Conservation (phyloP, 2,329 filamentous ascomycete genomes). For the Colletotrichum orbiculare region DNA sequence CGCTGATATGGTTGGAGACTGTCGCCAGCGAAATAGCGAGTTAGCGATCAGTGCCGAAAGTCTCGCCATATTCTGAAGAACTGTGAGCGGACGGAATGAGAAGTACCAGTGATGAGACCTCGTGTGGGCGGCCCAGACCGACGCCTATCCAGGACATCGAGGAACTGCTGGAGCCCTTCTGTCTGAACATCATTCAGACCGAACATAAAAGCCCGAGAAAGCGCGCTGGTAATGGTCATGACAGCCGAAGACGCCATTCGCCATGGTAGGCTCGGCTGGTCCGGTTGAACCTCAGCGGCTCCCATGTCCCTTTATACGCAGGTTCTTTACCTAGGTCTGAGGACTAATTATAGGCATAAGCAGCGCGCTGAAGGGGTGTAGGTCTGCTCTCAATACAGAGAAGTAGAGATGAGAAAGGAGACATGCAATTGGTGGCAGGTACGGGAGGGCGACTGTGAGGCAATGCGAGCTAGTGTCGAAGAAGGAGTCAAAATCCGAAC, state of each 20-base stretch:
- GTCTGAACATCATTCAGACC: slow-evolving; percentile 80
- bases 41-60: slow-evolving; percentile 14
- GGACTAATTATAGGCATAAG: background rate
- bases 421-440: too few relatives aligned
- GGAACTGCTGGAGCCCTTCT: slow-evolving; percentile 76
- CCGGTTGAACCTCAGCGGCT: slow-evolving; percentile 37
- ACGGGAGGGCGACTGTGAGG: too few relatives aligned
- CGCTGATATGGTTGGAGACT: slow-evolving; percentile 91
- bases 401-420: too few relatives aligned
- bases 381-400: too few relatives aligned
- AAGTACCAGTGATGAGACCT: slow-evolving; percentile 78
- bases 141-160: slow-evolving; percentile 79
- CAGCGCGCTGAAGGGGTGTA: too few relatives aligned
- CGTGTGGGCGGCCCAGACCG: slow-evolving; percentile 72
- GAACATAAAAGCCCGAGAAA: slow-evolving; percentile 81
- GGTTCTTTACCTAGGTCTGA: background rate
- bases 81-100: background rate
- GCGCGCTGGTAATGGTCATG: slow-evolving; percentile 77
- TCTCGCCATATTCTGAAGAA: background rate
- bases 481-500: background rate
- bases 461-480: too few relatives aligned
- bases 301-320: slow-evolving; percentile 5
- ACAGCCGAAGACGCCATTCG: slow-evolving; percentile 77
- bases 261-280: slow-evolving; percentile 73
- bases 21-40: slow-evolving; percentile 11